Evolutionary conservation across 176 grass and related monocot species (phyloP), one percentile per base, ranked within the genome.

Genomic region (Puya raimondii): DNA sequence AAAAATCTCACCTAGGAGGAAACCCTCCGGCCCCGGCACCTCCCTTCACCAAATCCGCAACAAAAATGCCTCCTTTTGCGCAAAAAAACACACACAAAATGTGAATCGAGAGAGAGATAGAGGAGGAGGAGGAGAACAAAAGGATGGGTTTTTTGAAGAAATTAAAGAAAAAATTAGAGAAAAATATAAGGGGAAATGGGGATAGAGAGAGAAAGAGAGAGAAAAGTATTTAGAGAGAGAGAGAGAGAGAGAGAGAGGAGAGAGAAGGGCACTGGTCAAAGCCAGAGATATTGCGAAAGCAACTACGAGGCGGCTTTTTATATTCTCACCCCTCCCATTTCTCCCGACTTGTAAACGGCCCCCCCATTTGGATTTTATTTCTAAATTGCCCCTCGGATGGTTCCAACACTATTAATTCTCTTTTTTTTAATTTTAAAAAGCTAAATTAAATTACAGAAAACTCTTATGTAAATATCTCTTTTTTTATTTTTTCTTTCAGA

Each of bases 211-310:
- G n/a, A 85, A 70, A 79, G 51, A 73, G 73, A 77, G 79, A 23
- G 47, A 26, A 26, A 26, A 26, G 25, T 26, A 26, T 26, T 26
- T 26, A 26, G 61, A 51, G 17, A 27, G 50, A 23, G 25, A 73
- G 27, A 14, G 71, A 61, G 61, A 51, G 17, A 27, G 50, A 23
- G 25, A 73, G 27, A 14, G 71, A 61, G 53, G 47, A 42, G 47
- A 75, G 50, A 74, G 63, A 76, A 71, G 20, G 53, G 82, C 88
- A 87, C 78, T 69, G 72, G 92, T 96, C 92, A 91, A 96, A 91
- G 88, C 23, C 68, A 66, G 72, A 82, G 80, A 76, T 57, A 83
- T 80, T 71, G 78, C 58, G 80, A 91, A 74, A 74, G 81, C 83
- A 78, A 82, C 75, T 78, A 72, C 78, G 50, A 82, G 69, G 79